Base-by-base conservation (phyloP, 257 asterid genomes). In the Thymus quinquecostatus region DNA sequence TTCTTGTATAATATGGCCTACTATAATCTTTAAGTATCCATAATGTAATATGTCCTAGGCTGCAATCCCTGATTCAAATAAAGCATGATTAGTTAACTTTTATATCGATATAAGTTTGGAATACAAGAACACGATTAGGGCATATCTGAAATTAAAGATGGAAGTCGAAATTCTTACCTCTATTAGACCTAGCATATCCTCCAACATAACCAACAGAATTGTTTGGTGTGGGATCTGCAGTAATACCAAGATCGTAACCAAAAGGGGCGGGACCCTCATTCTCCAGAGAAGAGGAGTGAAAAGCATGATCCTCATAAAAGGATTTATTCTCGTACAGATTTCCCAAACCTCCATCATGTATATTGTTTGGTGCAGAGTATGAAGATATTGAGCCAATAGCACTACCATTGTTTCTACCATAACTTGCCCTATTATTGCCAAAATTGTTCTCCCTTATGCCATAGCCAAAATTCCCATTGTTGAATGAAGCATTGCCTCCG, bases 161-260 rank as follows among this genome's bases (percentile, higher is more conserved):
- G 38, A 41, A 28, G 47, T 45, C 13, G 0, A 43, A 11, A 71
- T 60, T 36, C 60, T 60, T 75, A 92, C 98, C 98, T 86, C 95
- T 86, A 84, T 78, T 90, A 56, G 96, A 77, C 78, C 91, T 83
- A 82, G 82, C 83, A 80, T 84, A 88, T 71, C 82, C 86, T 60
- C 95, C 97, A 73, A 80, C 92, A 72, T 81, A 87, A 70, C 82
- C 89, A 64, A 77, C 83, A 34, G 89, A 63, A 73, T 73, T 84
- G 75, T 72, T 83, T 32, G 91, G 81, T 47, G 88, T 61, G 53
- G 67, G 82, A 71, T 84, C 86, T 28, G 84, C 80, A 77, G 82
- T 60, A 33, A 80, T 64, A 83, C 83, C 82, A 48, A 77, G 86
- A 43, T 84, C 88, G 75, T 77, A 86, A 55, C 79, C 84, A 71